These are phyloP conservation scores for Penicillium sp. DNA, from an alignment of 2,329 filamentous ascomycete genomes.

Conservation along the genomic window DNA sequence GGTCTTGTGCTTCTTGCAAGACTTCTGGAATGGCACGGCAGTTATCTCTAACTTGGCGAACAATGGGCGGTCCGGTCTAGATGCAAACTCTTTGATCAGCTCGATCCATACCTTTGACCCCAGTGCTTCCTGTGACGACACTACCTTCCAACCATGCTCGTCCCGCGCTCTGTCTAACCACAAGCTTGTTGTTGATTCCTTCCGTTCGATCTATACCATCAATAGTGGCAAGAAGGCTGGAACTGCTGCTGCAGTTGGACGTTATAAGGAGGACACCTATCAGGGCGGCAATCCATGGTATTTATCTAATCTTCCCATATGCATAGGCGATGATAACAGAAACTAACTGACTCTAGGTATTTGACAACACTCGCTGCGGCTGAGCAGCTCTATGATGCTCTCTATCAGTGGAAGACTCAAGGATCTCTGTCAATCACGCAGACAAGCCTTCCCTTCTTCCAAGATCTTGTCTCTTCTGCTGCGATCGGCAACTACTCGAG, in stretches of 20 bases:
- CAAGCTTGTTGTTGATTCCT: constrained; percentile 73
- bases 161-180: constrained; percentile 69
- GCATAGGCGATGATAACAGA: not conserved
- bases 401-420: constrained; percentile 68
- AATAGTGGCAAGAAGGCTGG: constrained; percentile 66
- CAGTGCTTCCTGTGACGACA: constrained; percentile 63
- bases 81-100: constrained; percentile 69
- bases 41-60: constrained; percentile 65
- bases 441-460: constrained; percentile 71
- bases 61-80: constrained; percentile 69
- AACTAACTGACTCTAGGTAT: constrained; percentile 54
- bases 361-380: constrained; percentile 73
- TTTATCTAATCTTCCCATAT: not conserved
- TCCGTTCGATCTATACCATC: constrained; percentile 69
- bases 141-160: constrained; percentile 76
- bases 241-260: constrained; percentile 62
- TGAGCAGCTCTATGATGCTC: constrained; percentile 75
- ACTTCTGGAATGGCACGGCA: constrained; percentile 67
- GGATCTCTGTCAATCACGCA: constrained; percentile 66
- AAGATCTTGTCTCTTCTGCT: constrained; percentile 60
- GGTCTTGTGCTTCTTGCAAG: constrained; percentile 71
- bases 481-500: constrained; percentile 65
- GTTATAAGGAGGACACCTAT: constrained; percentile 73
- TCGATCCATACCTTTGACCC: constrained; percentile 72
- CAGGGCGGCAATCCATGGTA: constrained; percentile 71